Conservation (phyloP, 2,329 filamentous ascomycete species). For the Fusarium brachygibbosum region DNA sequence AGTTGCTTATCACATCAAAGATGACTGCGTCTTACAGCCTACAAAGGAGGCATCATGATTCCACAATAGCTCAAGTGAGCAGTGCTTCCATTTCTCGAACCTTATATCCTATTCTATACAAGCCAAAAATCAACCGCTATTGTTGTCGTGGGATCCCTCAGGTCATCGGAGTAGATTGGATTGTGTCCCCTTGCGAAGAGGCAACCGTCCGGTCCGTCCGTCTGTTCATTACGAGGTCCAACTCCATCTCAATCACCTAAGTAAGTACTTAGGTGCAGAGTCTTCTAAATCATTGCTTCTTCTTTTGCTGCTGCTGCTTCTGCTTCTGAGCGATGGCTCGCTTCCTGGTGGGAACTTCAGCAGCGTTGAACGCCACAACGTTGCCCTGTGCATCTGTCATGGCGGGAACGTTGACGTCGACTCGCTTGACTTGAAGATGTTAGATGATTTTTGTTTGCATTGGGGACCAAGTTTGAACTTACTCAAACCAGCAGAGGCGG, state of each 20-base stretch:
- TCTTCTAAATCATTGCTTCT: slow-evolving; percentile 13
- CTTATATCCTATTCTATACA: slow-evolving; percentile 34
- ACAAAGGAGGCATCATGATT: slow-evolving; percentile 11
- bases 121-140: slow-evolving; percentile 24
- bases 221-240: slow-evolving; percentile 25
- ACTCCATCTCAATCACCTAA: not conserved
- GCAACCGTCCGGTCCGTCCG: slow-evolving; percentile 14
- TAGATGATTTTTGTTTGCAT: slow-evolving; percentile 7
- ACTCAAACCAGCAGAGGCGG: slow-evolving; percentile 59
- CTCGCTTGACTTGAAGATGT: slow-evolving; percentile 35
- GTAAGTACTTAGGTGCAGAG: not conserved
- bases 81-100: slow-evolving; percentile 26
- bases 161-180: slow-evolving; percentile 8
- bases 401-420: slow-evolving; percentile 56
- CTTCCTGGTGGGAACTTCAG: slow-evolving; percentile 56
- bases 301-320: slow-evolving; percentile 17
- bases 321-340: slow-evolving; percentile 16
- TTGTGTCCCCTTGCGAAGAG: slow-evolving; percentile 4
- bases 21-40: slow-evolving; percentile 17
- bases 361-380: slow-evolving; percentile 60
- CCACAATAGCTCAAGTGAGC: slow-evolving; percentile 29
- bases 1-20: not conserved
- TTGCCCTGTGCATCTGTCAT: slow-evolving; percentile 63
- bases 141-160: slow-evolving; percentile 11
- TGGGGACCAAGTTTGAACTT: slow-evolving; percentile 19